Percentiles rank a stretch among this genome's conserved stretches.
Conservation (phyloP, 768 basidiomycete genomes). For the Auricularia sp. region DNA sequence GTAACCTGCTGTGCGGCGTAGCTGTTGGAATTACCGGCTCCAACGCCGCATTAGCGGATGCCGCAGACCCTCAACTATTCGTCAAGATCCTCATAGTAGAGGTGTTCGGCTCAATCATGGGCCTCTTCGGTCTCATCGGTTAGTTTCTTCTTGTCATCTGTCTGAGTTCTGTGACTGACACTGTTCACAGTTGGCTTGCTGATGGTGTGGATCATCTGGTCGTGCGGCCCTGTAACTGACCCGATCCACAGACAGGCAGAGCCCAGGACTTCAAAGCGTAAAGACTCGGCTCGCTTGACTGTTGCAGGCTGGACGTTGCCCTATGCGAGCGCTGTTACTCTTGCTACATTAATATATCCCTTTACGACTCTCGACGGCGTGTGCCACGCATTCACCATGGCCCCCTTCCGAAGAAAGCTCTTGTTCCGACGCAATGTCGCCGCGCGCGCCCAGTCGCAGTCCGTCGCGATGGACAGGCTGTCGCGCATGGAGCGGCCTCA, state of each 20-base stretch:
- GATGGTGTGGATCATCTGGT: conserved; percentile 40
- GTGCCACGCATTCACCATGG: no score
- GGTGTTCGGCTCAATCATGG: conserved; percentile 85
- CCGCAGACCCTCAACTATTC: conserved; percentile 87
- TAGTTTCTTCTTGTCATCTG: conserved; percentile 20
- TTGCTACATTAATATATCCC: background rate
- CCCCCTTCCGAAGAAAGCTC: no score
- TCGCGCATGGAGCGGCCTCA: no score
- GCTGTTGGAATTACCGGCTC: conserved; percentile 93
- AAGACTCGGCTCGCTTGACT: background rate
- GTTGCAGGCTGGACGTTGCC: background rate
- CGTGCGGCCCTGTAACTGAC: background rate
- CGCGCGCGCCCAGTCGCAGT: no score
- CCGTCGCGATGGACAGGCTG: no score
- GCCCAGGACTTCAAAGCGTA: background rate
- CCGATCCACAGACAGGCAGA: background rate
- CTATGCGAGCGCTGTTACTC: background rate
- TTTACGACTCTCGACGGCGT: background rate
- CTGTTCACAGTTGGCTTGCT: conserved; percentile 58
- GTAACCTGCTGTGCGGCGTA: conserved; percentile 90
- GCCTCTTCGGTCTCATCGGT: conserved; percentile 90
- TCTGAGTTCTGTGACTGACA: background rate
- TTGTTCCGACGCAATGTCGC: no score
- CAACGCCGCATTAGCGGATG: conserved; percentile 90
- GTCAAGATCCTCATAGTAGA: conserved; percentile 97